Conservation (phyloP, 305 asterid species). For the Rubia peregrina region DNA sequence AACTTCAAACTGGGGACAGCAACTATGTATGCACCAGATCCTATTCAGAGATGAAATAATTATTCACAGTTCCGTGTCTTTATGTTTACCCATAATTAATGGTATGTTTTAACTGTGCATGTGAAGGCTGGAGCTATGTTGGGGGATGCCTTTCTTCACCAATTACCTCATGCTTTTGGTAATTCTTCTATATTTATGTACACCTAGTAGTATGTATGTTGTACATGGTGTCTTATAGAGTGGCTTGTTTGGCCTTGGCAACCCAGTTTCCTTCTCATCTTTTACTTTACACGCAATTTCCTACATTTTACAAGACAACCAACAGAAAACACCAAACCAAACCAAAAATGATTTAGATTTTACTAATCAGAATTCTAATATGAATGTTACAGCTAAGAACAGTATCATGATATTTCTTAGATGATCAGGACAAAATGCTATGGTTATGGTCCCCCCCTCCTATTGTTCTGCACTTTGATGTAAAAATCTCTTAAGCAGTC, state of each 20-base stretch:
- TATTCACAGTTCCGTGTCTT: not conserved
- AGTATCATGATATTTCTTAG: not conserved
- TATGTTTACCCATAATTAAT: constrained; percentile 9
- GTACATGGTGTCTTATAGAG: not conserved
- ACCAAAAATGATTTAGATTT: not conserved
- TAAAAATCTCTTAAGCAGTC: not conserved
- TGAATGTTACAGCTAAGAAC: not conserved
- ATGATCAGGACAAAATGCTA: not conserved
- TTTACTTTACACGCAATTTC: not conserved
- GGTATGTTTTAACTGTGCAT: constrained; percentile 14
- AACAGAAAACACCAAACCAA: not conserved
- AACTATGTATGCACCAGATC: not conserved
- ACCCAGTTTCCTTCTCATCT: not conserved
- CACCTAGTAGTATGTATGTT: not conserved
- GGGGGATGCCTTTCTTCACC: constrained; percentile 99
- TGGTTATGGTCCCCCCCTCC: not conserved
- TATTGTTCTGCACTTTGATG: not conserved
- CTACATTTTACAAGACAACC: not conserved
- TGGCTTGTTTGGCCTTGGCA: not conserved
- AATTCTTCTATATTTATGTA: constrained; percentile 4
- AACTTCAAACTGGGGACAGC: constrained; percentile 2
- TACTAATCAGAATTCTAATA: not conserved
- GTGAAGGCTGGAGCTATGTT: constrained; percentile 99
- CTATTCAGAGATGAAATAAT: not conserved
- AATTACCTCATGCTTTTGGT: constrained; percentile 98